Evolutionary conservation across 2,329 filamentous ascomycete species (phyloP).

Genomic region (Cyclaneusma minus): DNA sequence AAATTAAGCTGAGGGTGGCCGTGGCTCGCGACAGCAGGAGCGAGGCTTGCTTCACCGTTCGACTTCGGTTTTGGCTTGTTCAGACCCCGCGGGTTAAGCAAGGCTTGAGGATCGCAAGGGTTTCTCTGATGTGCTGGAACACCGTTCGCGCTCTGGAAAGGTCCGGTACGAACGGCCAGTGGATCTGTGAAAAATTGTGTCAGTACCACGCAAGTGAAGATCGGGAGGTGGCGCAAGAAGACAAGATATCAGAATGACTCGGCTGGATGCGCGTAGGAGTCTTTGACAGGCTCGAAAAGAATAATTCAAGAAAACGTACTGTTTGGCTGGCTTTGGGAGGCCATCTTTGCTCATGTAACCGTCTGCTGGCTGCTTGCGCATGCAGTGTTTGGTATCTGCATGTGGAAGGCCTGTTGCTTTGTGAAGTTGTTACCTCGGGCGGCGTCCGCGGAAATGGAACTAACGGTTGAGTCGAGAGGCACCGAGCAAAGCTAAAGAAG

Average conservation of each 20-base stretch:
- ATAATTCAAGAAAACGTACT: conserved; percentile 13
- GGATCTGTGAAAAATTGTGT: conserved; percentile 1
- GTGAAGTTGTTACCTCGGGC: too few species aligned
- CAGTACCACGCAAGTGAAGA: conserved; percentile 1
- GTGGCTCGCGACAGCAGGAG: conserved; percentile 19
- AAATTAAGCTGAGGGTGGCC: too few species aligned
- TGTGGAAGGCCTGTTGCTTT: too few species aligned
- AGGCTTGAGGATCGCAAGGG: conserved; percentile 14
- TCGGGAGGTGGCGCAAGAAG: conserved; percentile 2
- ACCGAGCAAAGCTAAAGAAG: too few species aligned
- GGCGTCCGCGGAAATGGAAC: too few species aligned
- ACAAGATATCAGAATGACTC: conserved; percentile 3
- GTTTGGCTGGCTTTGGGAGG: conserved; percentile 19
- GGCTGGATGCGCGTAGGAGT: background rate
- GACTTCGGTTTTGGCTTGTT: too few species aligned
- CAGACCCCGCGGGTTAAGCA: conserved; percentile 17
- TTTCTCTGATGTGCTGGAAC: conserved; percentile 3
- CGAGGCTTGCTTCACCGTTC: conserved; percentile 17
- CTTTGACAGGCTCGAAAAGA: background rate
- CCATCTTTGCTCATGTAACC: conserved; percentile 16
- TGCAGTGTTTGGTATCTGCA: too few species aligned
- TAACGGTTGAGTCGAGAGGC: too few species aligned
- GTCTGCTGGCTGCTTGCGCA: too few species aligned
- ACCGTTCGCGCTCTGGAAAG: background rate
- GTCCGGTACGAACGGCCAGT: background rate